Base-by-base conservation (phyloP, 495 filamentous ascomycete genomes). In the Saxophila tyrrhenica region DNA sequence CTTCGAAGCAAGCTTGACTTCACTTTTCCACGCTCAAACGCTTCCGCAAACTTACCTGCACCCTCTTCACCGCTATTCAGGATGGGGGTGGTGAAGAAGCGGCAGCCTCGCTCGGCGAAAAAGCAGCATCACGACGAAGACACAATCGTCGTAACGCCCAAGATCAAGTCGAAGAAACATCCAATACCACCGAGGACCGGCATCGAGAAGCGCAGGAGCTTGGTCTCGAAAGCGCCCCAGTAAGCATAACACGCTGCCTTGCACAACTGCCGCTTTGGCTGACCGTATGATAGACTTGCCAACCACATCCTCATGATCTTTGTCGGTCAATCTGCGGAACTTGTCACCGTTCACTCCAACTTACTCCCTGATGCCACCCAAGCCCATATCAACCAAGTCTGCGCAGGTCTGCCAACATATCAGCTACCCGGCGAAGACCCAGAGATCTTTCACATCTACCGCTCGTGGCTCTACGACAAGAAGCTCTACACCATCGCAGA, bases 391-490 rank as follows among this genome's bases (percentile, higher is more conserved):
- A 25, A 25, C 25, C 5, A 17, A 19, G 17, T n/a, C 2, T 29
- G 23, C 25, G 7, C 23, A 2, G 47, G 23, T 17, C 25, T 29
- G 5, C 22, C 3, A 5, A 3, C 17, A 13, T 49, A 3, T 24
- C 8, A 41, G 20, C 49, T 51, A 1, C 32, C 49, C 5, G 24
- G 19, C 10, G 32, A 39, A 19, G 49, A 51, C 38, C 29, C 32
- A 8, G 49, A 39, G 15, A 51, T 21, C 49, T 51, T 51, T 41
- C 49, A 17, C 9, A 17, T 51, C 17, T 51, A 51, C 49, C 32
- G 32, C 20, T 15, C 13, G 2, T 51, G 38, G 32, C 38, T 51
- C 3, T 51, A 51, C 38, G 32, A 3, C 20, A 21, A 20, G 3
- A 11, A 42, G 2, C 3, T 51, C 29, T 51, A 41, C 21, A 23